Conservation (phyloP, 331 rosid species). For the Malus hybrid region DNA sequence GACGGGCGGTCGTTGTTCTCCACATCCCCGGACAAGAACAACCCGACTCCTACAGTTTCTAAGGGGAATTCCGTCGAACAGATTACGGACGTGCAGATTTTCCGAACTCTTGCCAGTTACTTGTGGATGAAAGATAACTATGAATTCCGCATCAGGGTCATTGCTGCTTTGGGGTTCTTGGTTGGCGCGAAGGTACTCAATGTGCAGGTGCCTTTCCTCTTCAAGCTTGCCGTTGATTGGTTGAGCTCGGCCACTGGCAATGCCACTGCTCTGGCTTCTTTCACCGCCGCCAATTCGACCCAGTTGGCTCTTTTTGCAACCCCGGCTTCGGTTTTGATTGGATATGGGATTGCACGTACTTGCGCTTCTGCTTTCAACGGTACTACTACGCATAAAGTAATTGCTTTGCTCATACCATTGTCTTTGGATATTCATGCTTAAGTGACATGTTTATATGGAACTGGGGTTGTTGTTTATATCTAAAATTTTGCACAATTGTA, state of each 20-base stretch:
- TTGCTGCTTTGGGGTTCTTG: slow-evolving; percentile 71
- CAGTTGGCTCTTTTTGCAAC: slow-evolving; percentile 63
- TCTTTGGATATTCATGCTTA: background rate
- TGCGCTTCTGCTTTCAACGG: slow-evolving; percentile 96
- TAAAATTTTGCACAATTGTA: slow-evolving; percentile 9
- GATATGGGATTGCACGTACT: slow-evolving; percentile 90
- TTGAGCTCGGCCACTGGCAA: slow-evolving; percentile 60
- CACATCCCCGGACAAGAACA: slow-evolving; percentile 13
- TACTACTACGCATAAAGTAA: slow-evolving; percentile 52
- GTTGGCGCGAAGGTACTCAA: slow-evolving; percentile 97
- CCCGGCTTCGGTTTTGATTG: slow-evolving; percentile 80
- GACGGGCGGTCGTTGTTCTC: slow-evolving; percentile 27
- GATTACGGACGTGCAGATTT: slow-evolving; percentile 46
- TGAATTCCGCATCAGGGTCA: slow-evolving; percentile 70
- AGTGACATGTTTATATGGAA: background rate
- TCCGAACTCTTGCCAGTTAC: slow-evolving; percentile 77
- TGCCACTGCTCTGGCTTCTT: slow-evolving; percentile 54
- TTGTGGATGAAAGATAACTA: slow-evolving; percentile 87
- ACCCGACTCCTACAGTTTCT: background rate
- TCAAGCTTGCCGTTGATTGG: slow-evolving; percentile 95
- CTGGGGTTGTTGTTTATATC: background rate
- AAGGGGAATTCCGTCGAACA: slow-evolving; percentile 25
- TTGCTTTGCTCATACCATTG: slow-evolving; percentile 32
- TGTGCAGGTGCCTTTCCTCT: slow-evolving; percentile 95
- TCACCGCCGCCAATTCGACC: slow-evolving; percentile 56